phyloP scores from a whole-genome alignment of 2,329 filamentous ascomycete genomes.

The Venturia nashicola region DNA sequence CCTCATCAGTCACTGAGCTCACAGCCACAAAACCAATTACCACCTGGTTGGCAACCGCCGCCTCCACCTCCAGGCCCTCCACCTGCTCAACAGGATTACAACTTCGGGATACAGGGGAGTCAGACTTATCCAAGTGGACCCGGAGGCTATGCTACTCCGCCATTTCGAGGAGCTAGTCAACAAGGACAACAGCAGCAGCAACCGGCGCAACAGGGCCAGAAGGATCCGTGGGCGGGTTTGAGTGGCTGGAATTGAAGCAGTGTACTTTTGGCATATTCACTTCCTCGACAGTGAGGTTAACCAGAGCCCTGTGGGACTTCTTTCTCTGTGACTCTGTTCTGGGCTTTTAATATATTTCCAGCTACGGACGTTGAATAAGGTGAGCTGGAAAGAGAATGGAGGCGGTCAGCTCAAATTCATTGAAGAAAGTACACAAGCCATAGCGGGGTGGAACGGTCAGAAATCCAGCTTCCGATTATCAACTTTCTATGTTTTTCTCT shows the following conservation, averaged over 20 bases:
- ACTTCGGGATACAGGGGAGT: constrained; percentile 22
- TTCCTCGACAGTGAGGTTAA: too few species aligned
- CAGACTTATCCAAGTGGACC: constrained; percentile 34
- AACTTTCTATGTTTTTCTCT: not conserved
- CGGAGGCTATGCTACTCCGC: constrained; percentile 41
- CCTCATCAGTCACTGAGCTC: not conserved
- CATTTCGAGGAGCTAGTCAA: constrained; percentile 21
- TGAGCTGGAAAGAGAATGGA: not conserved
- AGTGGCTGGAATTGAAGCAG: constrained; percentile 6
- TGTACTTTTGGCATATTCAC: not conserved
- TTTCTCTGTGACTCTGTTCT: not conserved
- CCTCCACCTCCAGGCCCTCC: constrained; percentile 55
- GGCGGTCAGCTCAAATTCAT: not conserved
- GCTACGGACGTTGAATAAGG: not conserved
- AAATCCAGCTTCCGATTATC: not conserved
- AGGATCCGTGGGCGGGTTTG: constrained; percentile 9
- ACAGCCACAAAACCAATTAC: constrained; percentile 26
- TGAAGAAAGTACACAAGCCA: not conserved
- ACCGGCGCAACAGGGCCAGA: not conserved
- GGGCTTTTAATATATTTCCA: not conserved
- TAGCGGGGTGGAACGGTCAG: not conserved
- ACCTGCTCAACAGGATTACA: constrained; percentile 40
- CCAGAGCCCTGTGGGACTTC: not conserved
- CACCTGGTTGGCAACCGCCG: constrained; percentile 53
- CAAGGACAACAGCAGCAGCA: not conserved